Evolutionary conservation across 306 rosid genomes (phyloP), one percentile per base, ranked within the genome.

Genomic region (Glycine latifolia): DNA sequence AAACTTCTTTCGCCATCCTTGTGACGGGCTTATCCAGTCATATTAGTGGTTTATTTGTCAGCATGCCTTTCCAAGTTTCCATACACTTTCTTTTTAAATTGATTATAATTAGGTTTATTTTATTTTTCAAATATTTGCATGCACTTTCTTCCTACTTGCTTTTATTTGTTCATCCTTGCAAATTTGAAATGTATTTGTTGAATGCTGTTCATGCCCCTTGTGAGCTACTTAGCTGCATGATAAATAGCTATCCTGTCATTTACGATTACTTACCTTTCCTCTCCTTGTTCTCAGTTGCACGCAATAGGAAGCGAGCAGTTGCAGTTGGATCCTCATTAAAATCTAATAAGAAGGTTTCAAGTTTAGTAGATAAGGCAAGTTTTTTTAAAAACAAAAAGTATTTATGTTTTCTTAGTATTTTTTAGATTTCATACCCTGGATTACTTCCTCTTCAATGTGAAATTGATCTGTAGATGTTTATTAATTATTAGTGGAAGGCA

Each of bases 281-380:
- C 68, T 17, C 31, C 67, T 53, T 78, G 73, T 76, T 55, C 15
- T 71, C 92, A 93, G 99, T 73, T 79, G 62, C 37, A 31, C 91
- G 98, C 7, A 76, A 62, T 39, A 93, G 84, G 89, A 96, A 93
- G 87, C 91, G 91, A 33, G 79, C 92, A 3, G 89, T 84, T 74
- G 83, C 97, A 67, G 97, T 85, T 75, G 94, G 94, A 37, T 86
- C 98, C 9, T 90, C 99, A 14, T 84, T 93, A 87, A 96, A 94
- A 81, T 93, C 97, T 61, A 96, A 94, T 82, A 96, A 93, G 85
- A 96, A 93, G 82, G 99, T 96, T 71, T 96, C 98, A 0, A 91
- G 94, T 89, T 77, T 96, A 78, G 93, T 93, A 67, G 91, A 96
- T 87, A 96, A 92, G 95, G 99, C 93, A 87, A 62, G 13, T 55